phyloP scores from a whole-genome alignment of 768 basidiomycete genomes.

The Phlebiopsis flavidoalba region DNA sequence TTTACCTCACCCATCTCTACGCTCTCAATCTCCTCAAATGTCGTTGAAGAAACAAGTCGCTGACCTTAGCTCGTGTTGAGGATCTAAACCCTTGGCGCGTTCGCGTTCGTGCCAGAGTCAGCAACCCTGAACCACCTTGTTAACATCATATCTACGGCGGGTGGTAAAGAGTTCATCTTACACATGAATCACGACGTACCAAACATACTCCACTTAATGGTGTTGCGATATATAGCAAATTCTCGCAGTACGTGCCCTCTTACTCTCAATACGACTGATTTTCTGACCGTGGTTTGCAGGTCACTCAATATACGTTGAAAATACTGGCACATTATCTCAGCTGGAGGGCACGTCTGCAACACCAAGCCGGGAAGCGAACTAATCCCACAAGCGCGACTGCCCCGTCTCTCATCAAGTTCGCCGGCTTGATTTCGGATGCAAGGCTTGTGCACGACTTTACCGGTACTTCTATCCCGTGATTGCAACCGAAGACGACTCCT shows the following conservation, averaged over 20 bases:
- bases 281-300: constrained; percentile 31
- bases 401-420: constrained; percentile 47
- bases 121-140: constrained; percentile 67
- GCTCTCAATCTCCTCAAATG: constrained; percentile 32
- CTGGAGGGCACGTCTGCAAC: constrained; percentile 63
- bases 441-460: constrained; percentile 74
- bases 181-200: not conserved
- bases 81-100: constrained; percentile 63
- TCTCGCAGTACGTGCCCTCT: constrained; percentile 1
- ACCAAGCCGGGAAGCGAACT: constrained; percentile 54
- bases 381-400: constrained; percentile 52
- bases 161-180: constrained; percentile 69
- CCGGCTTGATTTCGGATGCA: constrained; percentile 56
- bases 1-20: not conserved
- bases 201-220: not conserved
- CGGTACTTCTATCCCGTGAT: constrained; percentile 42
- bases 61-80: constrained; percentile 47
- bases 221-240: not conserved
- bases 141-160: constrained; percentile 77
- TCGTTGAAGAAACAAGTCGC: constrained; percentile 41
- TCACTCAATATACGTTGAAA: constrained; percentile 72
- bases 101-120: constrained; percentile 52
- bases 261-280: not conserved
- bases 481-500: not conserved
- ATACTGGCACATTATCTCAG: constrained; percentile 61